Base-by-base conservation (phyloP, 176 grass and related monocot species). In the Chrysopogon serrulatus region DNA sequence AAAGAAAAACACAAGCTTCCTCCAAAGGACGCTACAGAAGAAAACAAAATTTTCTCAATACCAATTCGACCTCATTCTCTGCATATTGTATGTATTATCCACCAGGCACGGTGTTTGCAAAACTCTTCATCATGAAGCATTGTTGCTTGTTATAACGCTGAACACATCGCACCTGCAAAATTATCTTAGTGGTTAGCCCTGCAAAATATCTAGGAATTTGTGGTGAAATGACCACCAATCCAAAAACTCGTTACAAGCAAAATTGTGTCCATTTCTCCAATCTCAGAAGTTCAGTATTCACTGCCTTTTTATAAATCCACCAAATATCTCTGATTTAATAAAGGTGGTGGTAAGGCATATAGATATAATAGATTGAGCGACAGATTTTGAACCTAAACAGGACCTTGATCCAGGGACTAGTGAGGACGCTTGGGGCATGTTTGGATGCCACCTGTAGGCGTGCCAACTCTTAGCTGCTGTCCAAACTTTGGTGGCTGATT, bases 91-190 rank as follows among this genome's bases (percentile, higher is more conserved):
- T 85, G 47, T 68, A 51, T 68, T 60, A 73, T 82, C 71, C 73
- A 30, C 45, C 78, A 56, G 33, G 43, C 61, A 28, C 31, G 23
- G 13, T 79, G 31, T 80, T 75, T 53, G 48, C 59, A 87, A 79
- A 87, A 87, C 45, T 83, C 18, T 56, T 73, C 79, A 36, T 61
- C 59, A 34, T 19, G 26, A 47, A 59, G 31, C 45, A 59, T 16
- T 31, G 30, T 40, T 68, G 74, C 49, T 64, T 60, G 64, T 92
- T 72, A 92, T 72, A 95, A 83, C 68, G 88, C 90, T 2, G 93
- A 90, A 90, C 93, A 95, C 74, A 95, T 67, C 2, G 93, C 90
- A 51, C 93, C 93, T 95, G 71, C 53, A 84, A 84, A 74, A 28
- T 53, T 72, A 90, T 61, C 72, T n/a, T 66, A 60, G 4, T 73